Percentiles rank a stretch among this genome's conserved stretches.
phyloP scores from a whole-genome alignment of 2,329 filamentous ascomycete genomes.

The Phoma sp. region DNA sequence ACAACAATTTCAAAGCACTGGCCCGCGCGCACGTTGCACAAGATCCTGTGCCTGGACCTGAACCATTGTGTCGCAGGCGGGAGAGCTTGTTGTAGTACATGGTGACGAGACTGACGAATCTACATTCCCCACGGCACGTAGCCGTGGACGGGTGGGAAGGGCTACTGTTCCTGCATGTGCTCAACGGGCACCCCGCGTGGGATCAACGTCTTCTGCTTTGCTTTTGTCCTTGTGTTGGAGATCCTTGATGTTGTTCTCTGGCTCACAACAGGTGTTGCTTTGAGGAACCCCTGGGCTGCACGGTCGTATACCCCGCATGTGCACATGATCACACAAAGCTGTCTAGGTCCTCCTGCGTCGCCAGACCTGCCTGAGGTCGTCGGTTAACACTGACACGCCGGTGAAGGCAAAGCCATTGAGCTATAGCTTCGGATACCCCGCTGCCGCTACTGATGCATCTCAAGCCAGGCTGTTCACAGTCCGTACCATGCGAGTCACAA shows the following conservation, averaged over 20 bases:
- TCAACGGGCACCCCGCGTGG: slow-evolving; percentile 9
- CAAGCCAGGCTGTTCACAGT: neutral
- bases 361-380: slow-evolving; percentile 4
- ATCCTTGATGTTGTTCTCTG: neutral
- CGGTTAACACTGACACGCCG: neutral
- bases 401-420: neutral
- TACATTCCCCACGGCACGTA: slow-evolving; percentile 3
- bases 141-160: neutral
- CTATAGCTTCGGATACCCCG: neutral
- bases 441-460: neutral
- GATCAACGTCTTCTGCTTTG: neutral
- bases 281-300: neutral
- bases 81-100: neutral
- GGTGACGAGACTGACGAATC: neutral
- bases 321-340: slow-evolving; percentile 10
- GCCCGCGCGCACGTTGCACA: neutral
- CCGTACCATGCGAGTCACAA: neutral
- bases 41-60: slow-evolving; percentile 3
- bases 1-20: slow-evolving; percentile 15
- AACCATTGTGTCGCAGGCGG: neutral
- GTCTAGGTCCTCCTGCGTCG: slow-evolving; percentile 1
- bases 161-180: slow-evolving; percentile 10
- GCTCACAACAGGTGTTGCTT: neutral
- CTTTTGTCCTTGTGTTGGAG: neutral
- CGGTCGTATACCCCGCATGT: slow-evolving; percentile 7